These are phyloP conservation scores for Globisporangium yorkense DNA, from an alignment of 352 stramenopile species.

Conservation along the genomic window DNA sequence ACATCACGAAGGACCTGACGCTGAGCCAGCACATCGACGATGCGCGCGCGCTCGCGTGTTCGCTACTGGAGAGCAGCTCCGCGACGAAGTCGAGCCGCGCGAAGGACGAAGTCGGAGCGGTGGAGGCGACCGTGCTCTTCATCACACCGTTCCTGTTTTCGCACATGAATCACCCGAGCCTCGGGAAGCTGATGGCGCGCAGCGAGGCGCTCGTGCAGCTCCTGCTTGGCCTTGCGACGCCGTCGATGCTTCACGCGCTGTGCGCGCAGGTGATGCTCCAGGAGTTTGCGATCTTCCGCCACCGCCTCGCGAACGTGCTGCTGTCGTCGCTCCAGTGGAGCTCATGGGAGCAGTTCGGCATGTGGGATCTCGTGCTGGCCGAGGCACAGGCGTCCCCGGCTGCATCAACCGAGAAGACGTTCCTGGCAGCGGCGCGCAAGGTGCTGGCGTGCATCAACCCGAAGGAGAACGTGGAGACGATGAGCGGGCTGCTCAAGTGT, in stretches of 20 bases:
- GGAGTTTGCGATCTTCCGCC: conserved; percentile 71
- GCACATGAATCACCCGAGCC: conserved; percentile 54
- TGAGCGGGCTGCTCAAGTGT: conserved; percentile 74
- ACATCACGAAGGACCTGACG: conserved; percentile 62
- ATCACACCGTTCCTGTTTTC: conserved; percentile 66
- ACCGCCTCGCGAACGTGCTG: conserved; percentile 61
- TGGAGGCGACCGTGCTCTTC: conserved; percentile 49
- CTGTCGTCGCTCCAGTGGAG: conserved; percentile 76
- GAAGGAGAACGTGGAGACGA: conserved; percentile 59
- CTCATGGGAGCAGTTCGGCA: conserved; percentile 75
- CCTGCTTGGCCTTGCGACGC: conserved; percentile 54
- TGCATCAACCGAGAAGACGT: conserved; percentile 25
- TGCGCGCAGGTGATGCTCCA: conserved; percentile 59
- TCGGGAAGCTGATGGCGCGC: conserved; percentile 53
- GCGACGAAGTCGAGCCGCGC: conserved; percentile 12
- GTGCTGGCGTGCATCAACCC: conserved; percentile 72
- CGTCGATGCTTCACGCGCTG: conserved; percentile 48
- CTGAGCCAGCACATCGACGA: conserved; percentile 79
- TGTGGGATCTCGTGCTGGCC: conserved; percentile 73
- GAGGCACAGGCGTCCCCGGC: conserved; percentile 51
- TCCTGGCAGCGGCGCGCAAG: conserved; percentile 71
- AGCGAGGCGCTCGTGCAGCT: conserved; percentile 68
- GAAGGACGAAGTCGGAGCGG: conserved; percentile 60
- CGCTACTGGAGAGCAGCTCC: conserved; percentile 34
- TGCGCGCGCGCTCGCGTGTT: conserved; percentile 51